Conservation (phyloP, 2,329 filamentous ascomycete species). For the Aspergillus unguis region DNA sequence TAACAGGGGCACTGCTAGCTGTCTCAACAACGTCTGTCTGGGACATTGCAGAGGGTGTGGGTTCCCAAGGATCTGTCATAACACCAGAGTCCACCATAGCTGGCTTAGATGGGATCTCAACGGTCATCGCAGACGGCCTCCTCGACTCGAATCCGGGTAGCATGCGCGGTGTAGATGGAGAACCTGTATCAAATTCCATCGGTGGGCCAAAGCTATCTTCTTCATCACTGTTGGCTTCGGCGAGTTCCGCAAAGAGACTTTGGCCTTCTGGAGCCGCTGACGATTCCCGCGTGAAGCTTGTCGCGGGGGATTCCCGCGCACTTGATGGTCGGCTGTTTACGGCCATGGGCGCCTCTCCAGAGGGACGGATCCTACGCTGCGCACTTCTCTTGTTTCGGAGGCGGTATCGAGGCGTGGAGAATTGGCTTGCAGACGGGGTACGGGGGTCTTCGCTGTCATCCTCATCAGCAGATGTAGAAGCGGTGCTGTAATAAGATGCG, state of each 20-base stretch:
- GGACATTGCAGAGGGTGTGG: constrained; percentile 23
- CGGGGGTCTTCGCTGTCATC: constrained; percentile 58
- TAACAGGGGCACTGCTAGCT: constrained; percentile 19
- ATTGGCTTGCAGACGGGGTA: constrained; percentile 65
- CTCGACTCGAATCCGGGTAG: constrained; percentile 27
- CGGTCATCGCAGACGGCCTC: constrained; percentile 29
- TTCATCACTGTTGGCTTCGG: constrained; percentile 67
- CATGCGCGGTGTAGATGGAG: constrained; percentile 42
- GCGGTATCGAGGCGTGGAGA: constrained; percentile 66
- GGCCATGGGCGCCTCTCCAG: constrained; percentile 44
- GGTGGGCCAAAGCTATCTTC: constrained; percentile 61
- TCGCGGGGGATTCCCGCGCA: constrained; percentile 52
- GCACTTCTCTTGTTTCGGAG: constrained; percentile 66
- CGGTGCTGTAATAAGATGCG: constrained; percentile 77
- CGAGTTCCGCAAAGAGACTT: constrained; percentile 87
- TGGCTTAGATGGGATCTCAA: constrained; percentile 25
- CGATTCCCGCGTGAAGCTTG: constrained; percentile 47
- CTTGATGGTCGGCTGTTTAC: constrained; percentile 38
- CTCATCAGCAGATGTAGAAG: constrained; percentile 79
- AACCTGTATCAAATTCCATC: constrained; percentile 34
- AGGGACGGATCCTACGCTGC: constrained; percentile 55
- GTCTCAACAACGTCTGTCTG: constrained; percentile 21
- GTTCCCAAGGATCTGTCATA: constrained; percentile 61
- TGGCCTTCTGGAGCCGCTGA: constrained; percentile 57
- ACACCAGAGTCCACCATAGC: constrained; percentile 59